Base-by-base conservation (phyloP, 768 basidiomycete genomes). In the Myochromella boudieri region DNA sequence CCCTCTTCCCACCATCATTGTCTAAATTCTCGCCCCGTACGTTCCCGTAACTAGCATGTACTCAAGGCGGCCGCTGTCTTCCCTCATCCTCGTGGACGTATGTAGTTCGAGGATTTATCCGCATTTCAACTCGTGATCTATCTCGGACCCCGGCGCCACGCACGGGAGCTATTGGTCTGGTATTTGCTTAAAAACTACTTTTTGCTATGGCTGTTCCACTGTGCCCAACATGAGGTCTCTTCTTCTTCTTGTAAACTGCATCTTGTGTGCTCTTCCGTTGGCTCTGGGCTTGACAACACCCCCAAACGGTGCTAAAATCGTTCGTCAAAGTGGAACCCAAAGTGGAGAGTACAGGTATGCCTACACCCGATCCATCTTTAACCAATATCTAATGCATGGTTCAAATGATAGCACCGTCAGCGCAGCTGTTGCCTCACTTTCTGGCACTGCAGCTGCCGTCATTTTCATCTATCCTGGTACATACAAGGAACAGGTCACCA, bases 401-500 rank as follows among this genome's bases (percentile, higher is more conserved):
- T 6, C n/a, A 17, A 3, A 18, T 25, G 25, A 27, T n/a, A 53
- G 52, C 12, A 46, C 62, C 32, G 53, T 64, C 37, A 51, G 52
- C 15, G 54, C 56, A 18, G 62, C 62, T 15, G 44, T 64, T 6
- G 53, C 54, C 4, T 56, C 62, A 3, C 51, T 64, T n/a, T 51
- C 49, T 26, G 56, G 58, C 5, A 56, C 49, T 11, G 44, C 38
- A 3, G 14, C 51, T 12, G 51, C 50, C n/a, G 50, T 48, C 2
- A 53, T 62, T 17, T 62, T 64, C 39, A 53, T 64, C 14, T 61
- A 52, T 33, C 54, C 61, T 14, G 62, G 62, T 5, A 60, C 58
- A 6, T 64, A 64, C 46, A 51, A 55, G 3, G 62, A 64, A 33
- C 62, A 64, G 44, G 62, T 64, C n/a, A 43, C 42, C 36, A 56